Evolutionary conservation across 768 basidiomycete genomes (phyloP), one percentile per base, ranked within the genome.

Genomic region (Tylopilus rubrobrunneus): DNA sequence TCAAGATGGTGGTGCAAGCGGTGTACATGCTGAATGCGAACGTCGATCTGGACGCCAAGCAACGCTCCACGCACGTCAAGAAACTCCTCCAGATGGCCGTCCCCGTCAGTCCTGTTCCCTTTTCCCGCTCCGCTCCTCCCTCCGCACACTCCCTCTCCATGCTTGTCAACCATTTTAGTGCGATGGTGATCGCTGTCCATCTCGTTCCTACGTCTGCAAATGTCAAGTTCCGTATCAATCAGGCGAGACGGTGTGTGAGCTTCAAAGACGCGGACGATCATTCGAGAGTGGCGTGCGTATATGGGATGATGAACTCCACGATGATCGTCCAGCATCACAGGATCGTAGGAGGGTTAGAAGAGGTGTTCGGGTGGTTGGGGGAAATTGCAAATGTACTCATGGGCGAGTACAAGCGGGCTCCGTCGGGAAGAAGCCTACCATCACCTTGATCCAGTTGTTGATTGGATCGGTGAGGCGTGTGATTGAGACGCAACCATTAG

Each of bases 81-180:
- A 88, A 92, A 60, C 71, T 95, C 9, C 70, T 92, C 40, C 82
- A 87, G 8, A 74, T 89, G 23, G 78, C 85, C 7, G 78, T 86
- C 17, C 91, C 93, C 0, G 78, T 92, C 28, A 82, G 84, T 25
- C 74, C 84, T 4, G 77, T 92, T 7, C 76, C 83, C 1, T 89
- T 87, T 71, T 79, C 78, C 4, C 79, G 81, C 40, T 67, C 68
- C 1, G 71, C 65, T 4, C 80, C 80, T 5, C 83, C 85, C 0
- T 71, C 75, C 0, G 56, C 66, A 3, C 73, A 78, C 33, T 82
- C 88, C 36, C 74, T 89, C 2, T 87, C 90, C 1, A 84, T 84
- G 78, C 75, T 96, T 33, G 83, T 86, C 69, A 97, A 97, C 68
- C 83, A 93, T 9, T 83, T 90, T 61, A 82, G 80, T 46, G 85